Percentiles rank a stretch among this genome's conserved stretches.
phyloP scores from a whole-genome alignment of 345 rosid species.

The Luvunga scandens region DNA sequence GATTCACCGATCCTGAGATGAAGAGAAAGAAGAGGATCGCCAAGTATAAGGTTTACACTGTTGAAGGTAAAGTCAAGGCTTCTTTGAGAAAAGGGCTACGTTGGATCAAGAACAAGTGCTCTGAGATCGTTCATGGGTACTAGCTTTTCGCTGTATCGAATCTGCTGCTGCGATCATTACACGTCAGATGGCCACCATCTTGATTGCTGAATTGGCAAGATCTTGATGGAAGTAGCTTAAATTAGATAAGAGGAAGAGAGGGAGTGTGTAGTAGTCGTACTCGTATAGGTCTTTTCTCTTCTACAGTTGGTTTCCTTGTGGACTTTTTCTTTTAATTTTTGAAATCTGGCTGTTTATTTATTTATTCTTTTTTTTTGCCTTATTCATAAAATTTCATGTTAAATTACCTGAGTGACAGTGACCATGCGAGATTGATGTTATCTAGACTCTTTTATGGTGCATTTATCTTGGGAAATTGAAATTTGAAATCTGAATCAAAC shows the following conservation, averaged over 20 bases:
- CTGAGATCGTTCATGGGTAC: slow-evolving; percentile 42
- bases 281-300: background rate
- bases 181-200: slow-evolving; percentile 17
- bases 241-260: background rate
- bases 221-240: background rate
- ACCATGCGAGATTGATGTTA: too few relatives aligned
- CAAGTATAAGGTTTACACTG: slow-evolving; percentile 54
- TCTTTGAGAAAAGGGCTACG: slow-evolving; percentile 50
- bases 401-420: too few relatives aligned
- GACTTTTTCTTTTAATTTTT: too few relatives aligned
- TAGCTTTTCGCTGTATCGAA: background rate
- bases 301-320: too few relatives aligned
- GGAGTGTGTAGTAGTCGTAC: background rate
- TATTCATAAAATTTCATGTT: too few relatives aligned
- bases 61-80: slow-evolving; percentile 62
- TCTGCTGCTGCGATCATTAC: slow-evolving; percentile 16
- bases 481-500: too few relatives aligned
- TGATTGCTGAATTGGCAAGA: slow-evolving; percentile 3
- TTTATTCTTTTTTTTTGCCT: too few relatives aligned
- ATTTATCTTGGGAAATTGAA: too few relatives aligned
- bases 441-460: too few relatives aligned
- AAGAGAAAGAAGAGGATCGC: slow-evolving; percentile 64
- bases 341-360: too few relatives aligned
- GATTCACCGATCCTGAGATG: slow-evolving; percentile 45
- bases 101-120: slow-evolving; percentile 68